A percentile compares a stretch with the other conserved stretches of the same genome.
phyloP scores from a whole-genome alignment of 1,284 basidiomycete genomes.

The Chondrostereum purpureum region DNA sequence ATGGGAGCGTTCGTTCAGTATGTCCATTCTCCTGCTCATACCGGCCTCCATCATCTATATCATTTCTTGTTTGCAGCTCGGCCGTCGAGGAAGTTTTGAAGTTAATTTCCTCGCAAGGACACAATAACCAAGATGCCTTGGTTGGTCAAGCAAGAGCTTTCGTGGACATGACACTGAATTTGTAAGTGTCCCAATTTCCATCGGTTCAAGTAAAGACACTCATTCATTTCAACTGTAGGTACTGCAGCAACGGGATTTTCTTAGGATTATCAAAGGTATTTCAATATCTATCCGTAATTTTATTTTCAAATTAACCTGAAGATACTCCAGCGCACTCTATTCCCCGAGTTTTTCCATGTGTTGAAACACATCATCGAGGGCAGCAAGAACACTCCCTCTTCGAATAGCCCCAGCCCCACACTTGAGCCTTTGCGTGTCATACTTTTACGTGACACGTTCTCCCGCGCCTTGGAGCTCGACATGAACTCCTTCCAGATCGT shows the following conservation, averaged over 20 bases:
- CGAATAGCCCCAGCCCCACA: constrained; percentile 22
- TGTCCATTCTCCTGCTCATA: constrained; percentile 16
- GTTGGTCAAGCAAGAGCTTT: constrained; percentile 49
- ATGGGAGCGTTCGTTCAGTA: constrained; percentile 50
- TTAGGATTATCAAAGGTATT: constrained; percentile 50
- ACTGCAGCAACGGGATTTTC: constrained; percentile 49
- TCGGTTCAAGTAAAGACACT: constrained; percentile 6
- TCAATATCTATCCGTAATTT: background rate
- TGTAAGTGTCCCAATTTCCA: constrained; percentile 26
- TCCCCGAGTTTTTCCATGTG: constrained; percentile 45
- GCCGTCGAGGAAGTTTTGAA: constrained; percentile 43
- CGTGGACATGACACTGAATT: constrained; percentile 42
- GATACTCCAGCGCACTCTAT: constrained; percentile 36
- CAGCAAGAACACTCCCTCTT: constrained; percentile 21
- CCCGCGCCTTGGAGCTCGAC: constrained; percentile 43
- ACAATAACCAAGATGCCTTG: constrained; percentile 51
- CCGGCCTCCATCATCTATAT: constrained; percentile 3
- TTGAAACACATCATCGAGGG: constrained; percentile 41
- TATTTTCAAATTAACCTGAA: background rate
- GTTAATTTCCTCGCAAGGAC: constrained; percentile 39
- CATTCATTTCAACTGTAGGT: constrained; percentile 25
- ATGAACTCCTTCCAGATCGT: constrained; percentile 39
- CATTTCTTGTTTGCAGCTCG: constrained; percentile 23
- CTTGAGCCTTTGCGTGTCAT: constrained; percentile 38
- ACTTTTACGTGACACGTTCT: constrained; percentile 50